Percentiles rank a stretch among this genome's conserved stretches.
Conservation (phyloP, 306 rosid species). For the Myrica gale region DNA sequence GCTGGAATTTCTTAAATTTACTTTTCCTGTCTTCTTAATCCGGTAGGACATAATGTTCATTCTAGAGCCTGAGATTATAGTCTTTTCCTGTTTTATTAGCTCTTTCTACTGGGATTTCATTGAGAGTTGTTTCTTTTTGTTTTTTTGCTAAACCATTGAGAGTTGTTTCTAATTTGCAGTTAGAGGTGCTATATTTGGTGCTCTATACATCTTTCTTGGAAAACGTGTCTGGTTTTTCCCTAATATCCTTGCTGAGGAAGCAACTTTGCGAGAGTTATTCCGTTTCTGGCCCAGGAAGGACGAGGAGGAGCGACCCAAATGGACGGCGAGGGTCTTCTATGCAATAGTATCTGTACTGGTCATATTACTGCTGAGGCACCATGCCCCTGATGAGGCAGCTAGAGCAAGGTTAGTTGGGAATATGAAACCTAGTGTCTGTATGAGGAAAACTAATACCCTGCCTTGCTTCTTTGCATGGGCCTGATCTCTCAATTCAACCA, state of each 20-base stretch:
- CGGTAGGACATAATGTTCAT: background rate
- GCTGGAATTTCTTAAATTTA: background rate
- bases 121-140: constrained; percentile 3
- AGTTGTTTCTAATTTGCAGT: constrained; percentile 49
- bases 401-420: constrained; percentile 77
- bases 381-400: constrained; percentile 99
- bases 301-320: constrained; percentile 92
- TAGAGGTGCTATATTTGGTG: constrained; percentile 76
- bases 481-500: constrained; percentile 16
- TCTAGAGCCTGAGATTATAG: background rate
- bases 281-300: constrained; percentile 92
- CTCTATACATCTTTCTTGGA: constrained; percentile 64
- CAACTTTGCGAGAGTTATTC: constrained; percentile 86
- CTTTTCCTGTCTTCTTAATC: background rate
- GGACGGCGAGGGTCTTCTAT: constrained; percentile 93
- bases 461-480: constrained; percentile 3
- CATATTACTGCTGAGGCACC: constrained; percentile 86
- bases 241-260: constrained; percentile 94
- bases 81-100: background rate
- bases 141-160: too few relatives aligned
- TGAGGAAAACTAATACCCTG: background rate
- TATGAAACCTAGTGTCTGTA: background rate
- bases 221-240: constrained; percentile 96
- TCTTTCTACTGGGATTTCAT: background rate
- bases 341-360: constrained; percentile 68